phyloP scores from a whole-genome alignment of 139 green algal genomes.

The Nannochloris sp. region DNA sequence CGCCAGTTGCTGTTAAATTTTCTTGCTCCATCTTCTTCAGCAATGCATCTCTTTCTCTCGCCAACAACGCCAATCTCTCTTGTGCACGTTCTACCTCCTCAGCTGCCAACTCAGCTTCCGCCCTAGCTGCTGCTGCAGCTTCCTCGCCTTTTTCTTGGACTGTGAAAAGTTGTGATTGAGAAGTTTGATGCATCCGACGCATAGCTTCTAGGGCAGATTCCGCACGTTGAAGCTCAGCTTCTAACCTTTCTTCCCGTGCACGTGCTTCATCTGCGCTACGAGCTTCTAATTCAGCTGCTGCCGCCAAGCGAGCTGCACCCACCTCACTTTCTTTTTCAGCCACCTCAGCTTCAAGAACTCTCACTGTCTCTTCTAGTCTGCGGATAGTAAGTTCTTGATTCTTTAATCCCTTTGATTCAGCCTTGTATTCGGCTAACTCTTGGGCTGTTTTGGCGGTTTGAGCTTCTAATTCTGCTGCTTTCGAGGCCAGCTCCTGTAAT shows the following conservation, averaged over 20 bases:
- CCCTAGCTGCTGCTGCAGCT: constrained; percentile 39
- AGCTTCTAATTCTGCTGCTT: constrained; percentile 52
- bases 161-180: constrained; percentile 44
- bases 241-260: constrained; percentile 47
- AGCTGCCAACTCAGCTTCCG: constrained; percentile 67
- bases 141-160: constrained; percentile 60
- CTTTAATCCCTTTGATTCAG: constrained; percentile 63
- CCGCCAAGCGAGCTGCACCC: constrained; percentile 36
- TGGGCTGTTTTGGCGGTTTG: constrained; percentile 17
- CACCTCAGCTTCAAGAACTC: constrained; percentile 41
- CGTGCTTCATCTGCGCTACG: constrained; percentile 14
- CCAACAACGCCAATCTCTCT: constrained; percentile 52
- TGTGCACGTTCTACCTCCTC: constrained; percentile 57
- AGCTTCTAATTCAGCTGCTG: constrained; percentile 43
- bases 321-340: constrained; percentile 38
- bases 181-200: constrained; percentile 58
- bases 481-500: constrained; percentile 37
- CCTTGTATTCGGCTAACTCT: constrained; percentile 80
- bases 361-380: constrained; percentile 60
- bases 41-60: constrained; percentile 62
- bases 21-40: constrained; percentile 26
- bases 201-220: constrained; percentile 55
- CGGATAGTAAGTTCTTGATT: constrained; percentile 84
- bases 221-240: constrained; percentile 50
- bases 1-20: background rate